Evolutionary conservation across 1,284 basidiomycete species (phyloP).

Genomic region (Clitocybe nebularis): DNA sequence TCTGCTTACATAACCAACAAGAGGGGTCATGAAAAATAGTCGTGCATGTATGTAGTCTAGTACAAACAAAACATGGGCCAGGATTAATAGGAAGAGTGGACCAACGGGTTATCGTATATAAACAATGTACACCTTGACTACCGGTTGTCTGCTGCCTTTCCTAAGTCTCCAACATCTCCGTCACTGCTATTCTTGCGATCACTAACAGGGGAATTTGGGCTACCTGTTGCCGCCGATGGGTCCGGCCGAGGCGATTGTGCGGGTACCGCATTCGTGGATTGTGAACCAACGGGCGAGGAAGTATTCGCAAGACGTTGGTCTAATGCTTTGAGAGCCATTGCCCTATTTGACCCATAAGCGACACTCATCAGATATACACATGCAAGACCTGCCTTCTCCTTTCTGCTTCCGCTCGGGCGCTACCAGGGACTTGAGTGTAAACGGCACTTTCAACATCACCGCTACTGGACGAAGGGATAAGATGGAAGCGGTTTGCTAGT

Average conservation of each 20-base stretch:
- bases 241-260: conserved; percentile 33
- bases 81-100: conserved; percentile 13
- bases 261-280: conserved; percentile 34
- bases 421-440: conserved; percentile 78
- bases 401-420: conserved; percentile 91
- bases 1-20: conserved; percentile 16
- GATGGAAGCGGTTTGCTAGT: conserved; percentile 70
- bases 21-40: background rate
- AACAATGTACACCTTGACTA: conserved; percentile 14
- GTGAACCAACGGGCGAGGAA: conserved; percentile 38
- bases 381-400: conserved; percentile 63
- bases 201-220: conserved; percentile 24
- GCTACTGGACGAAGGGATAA: conserved; percentile 68
- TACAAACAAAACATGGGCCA: conserved; percentile 1
- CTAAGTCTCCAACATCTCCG: conserved; percentile 10
- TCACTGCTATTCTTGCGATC: conserved; percentile 30
- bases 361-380: conserved; percentile 48
- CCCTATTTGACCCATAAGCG: conserved; percentile 29
- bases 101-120: conserved; percentile 13
- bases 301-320: conserved; percentile 85
- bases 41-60: conserved; percentile 8
- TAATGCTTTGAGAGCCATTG: conserved; percentile 83
- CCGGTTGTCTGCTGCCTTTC: conserved; percentile 21
- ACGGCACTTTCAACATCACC: conserved; percentile 69
- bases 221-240: conserved; percentile 30